Evolutionary conservation across 2,329 filamentous ascomycete genomes (phyloP).

Genomic region (Pseudonectria buxi): DNA sequence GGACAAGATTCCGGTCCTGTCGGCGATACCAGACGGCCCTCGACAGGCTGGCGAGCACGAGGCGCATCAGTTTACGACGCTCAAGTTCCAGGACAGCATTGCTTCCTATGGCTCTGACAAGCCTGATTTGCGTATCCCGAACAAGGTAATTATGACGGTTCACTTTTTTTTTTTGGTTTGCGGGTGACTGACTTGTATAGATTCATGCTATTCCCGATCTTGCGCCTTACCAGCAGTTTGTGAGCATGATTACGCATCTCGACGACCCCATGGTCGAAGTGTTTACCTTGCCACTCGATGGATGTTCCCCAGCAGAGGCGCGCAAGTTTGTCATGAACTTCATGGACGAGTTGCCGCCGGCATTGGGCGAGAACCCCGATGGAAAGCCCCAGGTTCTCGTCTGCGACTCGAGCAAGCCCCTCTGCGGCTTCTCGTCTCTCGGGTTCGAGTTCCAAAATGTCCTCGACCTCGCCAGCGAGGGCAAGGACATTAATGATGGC

Average conservation of each 20-base stretch:
- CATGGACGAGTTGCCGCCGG: constrained; percentile 56
- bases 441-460: constrained; percentile 60
- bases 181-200: constrained; percentile 31
- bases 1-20: constrained; percentile 26
- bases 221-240: constrained; percentile 51
- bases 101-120: constrained; percentile 80
- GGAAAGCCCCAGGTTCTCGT: constrained; percentile 78
- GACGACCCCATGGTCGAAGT: constrained; percentile 66
- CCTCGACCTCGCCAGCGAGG: constrained; percentile 21
- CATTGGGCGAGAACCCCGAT: constrained; percentile 61
- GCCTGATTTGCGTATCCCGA: constrained; percentile 74
- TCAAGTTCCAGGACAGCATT: constrained; percentile 53
- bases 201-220: constrained; percentile 59
- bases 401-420: constrained; percentile 64
- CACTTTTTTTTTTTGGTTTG: too few relatives aligned
- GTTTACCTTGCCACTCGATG: constrained; percentile 57
- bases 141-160: constrained; percentile 41
- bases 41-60: constrained; percentile 11
- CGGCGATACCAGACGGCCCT: constrained; percentile 15
- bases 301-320: constrained; percentile 45
- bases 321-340: constrained; percentile 60
- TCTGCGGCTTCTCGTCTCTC: constrained; percentile 69
- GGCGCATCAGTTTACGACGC: constrained; percentile 26
- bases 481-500: constrained; percentile 48
- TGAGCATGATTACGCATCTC: constrained; percentile 67